These are phyloP conservation scores for Stagonosporopsis chrysanthemi DNA, from an alignment of 2,329 filamentous ascomycete species.

Conservation along the genomic window DNA sequence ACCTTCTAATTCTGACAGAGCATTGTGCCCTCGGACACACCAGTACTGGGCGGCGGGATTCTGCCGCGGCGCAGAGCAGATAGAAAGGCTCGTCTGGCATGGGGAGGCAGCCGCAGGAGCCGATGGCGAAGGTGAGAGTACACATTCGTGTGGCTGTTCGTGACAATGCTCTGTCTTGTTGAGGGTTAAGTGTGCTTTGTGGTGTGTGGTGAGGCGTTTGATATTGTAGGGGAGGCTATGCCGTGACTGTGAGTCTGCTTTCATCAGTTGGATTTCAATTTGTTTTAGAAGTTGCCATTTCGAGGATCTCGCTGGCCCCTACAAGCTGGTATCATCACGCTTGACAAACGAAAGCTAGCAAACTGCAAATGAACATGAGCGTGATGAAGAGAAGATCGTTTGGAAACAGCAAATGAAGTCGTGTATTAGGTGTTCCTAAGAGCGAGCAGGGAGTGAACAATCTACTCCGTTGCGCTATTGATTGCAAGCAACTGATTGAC, in stretches of 20 bases:
- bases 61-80: background rate
- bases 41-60: background rate
- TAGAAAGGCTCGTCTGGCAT: background rate
- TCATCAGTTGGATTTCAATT: background rate
- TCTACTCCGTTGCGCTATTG: background rate
- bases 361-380: background rate
- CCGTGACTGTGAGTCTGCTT: background rate
- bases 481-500: background rate
- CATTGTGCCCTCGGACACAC: background rate
- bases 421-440: slow-evolving; percentile 8
- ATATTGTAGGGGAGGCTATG: background rate
- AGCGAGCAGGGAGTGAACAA: background rate
- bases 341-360: background rate
- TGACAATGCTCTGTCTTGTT: background rate
- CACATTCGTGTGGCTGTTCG: background rate
- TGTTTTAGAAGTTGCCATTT: background rate
- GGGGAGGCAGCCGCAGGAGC: background rate
- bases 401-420: background rate
- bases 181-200: background rate
- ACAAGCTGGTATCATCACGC: background rate
- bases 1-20: background rate
- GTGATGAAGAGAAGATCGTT: background rate
- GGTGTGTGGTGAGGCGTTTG: background rate
- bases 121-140: background rate
- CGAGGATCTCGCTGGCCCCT: background rate